Conservation (phyloP, 78 protist genomes). For the Planoprotostelium fungivorum region DNA sequence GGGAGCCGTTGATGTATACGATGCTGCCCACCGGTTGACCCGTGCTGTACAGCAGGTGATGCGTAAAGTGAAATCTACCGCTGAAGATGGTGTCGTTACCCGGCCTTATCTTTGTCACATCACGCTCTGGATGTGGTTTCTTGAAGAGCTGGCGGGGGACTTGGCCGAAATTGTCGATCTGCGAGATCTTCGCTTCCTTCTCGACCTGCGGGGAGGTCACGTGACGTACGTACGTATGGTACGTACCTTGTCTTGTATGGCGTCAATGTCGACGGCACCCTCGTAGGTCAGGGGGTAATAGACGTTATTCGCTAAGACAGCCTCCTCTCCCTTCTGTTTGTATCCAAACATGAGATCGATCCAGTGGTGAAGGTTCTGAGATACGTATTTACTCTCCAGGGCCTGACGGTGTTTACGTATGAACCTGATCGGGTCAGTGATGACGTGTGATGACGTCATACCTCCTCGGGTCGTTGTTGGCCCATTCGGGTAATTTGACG, state of each 20-base stretch:
- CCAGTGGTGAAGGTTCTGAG: constrained; percentile 90
- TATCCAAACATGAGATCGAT: constrained; percentile 97
- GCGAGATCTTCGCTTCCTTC: constrained; percentile 53
- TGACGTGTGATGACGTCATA: constrained; percentile 6
- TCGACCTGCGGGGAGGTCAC: not conserved
- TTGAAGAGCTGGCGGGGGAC: constrained; percentile 89
- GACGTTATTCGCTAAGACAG: constrained; percentile 77
- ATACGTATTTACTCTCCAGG: constrained; percentile 87
- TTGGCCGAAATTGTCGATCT: constrained; percentile 95
- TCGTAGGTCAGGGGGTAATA: constrained; percentile 92
- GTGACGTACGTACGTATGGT: not conserved
- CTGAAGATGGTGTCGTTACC: constrained; percentile 23
- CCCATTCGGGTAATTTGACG: constrained; percentile 96
- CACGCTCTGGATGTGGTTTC: constrained; percentile 79
- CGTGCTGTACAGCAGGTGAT: constrained; percentile 12
- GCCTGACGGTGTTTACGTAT: constrained; percentile 70
- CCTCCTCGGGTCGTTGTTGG: constrained; percentile 32
- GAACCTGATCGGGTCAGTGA: constrained; percentile 17
- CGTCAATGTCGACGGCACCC: constrained; percentile 78
- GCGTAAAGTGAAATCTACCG: constrained; percentile 12
- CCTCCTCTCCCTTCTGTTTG: constrained; percentile 92
- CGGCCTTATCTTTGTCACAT: constrained; percentile 6
- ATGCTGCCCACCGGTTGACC: constrained; percentile 33
- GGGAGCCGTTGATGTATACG: not conserved
- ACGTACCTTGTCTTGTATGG: constrained; percentile 61